These are phyloP conservation scores for Sporothrix humicola DNA, from an alignment of 2,329 filamentous ascomycete genomes.

Conservation along the genomic window DNA sequence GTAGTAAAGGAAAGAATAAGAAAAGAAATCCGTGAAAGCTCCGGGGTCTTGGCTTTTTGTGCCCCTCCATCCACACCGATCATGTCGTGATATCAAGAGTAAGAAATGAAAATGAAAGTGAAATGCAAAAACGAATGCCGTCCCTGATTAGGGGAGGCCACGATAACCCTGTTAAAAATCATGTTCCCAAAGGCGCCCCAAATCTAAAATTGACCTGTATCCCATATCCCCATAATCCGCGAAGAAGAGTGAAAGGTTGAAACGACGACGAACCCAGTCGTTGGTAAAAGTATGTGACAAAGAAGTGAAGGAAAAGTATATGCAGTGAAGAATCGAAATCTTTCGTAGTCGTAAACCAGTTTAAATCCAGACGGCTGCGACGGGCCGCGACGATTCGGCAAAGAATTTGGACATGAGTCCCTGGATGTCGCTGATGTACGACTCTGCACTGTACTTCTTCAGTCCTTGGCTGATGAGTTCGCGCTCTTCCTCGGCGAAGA, in stretches of 20 bases:
- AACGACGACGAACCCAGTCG: conserved; percentile 25
- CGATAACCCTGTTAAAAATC: background rate
- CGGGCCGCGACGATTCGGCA: conserved; percentile 45
- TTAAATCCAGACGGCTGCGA: conserved; percentile 57
- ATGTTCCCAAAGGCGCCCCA: conserved; percentile 10
- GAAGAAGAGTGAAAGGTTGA: background rate
- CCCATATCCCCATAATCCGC: background rate
- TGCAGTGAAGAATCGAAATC: conserved; percentile 25
- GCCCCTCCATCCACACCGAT: conserved; percentile 15
- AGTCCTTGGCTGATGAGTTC: conserved; percentile 73
- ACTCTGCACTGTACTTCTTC: conserved; percentile 74
- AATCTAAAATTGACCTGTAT: conserved; percentile 27
- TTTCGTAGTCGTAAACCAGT: background rate
- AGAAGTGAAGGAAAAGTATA: conserved; percentile 31
- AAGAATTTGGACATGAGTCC: conserved; percentile 69
- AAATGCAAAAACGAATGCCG: conserved; percentile 16
- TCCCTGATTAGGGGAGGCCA: conserved; percentile 14
- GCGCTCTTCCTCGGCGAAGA: conserved; percentile 73
- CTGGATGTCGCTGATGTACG: conserved; percentile 83
- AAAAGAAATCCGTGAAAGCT: conserved; percentile 23
- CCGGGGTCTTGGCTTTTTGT: background rate
- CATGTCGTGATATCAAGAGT: conserved; percentile 29
- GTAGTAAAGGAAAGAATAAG: conserved; percentile 47
- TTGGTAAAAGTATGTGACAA: conserved; percentile 34
- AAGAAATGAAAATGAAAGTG: background rate